These are phyloP conservation scores for Nitzschia sp. DNA, from an alignment of 108 stramenopile species.

Conservation along the genomic window DNA sequence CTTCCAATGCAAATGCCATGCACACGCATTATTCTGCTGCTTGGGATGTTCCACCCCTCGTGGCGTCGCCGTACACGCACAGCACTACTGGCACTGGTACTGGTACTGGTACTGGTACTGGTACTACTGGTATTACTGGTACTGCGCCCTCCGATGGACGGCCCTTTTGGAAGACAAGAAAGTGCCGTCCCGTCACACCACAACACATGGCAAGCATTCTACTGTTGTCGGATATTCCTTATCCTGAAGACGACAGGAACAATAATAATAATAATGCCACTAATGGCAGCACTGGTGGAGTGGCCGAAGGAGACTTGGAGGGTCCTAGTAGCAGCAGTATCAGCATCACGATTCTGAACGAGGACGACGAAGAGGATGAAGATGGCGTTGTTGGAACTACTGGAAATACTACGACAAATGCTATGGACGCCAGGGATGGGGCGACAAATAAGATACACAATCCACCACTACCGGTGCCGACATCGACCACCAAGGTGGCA, in stretches of 20 bases:
- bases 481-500: not conserved
- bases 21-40: not conserved
- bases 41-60: constrained; percentile 8
- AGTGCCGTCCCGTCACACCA: not conserved
- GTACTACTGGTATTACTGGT: not conserved
- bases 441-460: too few relatives aligned
- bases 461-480: too few relatives aligned
- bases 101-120: not conserved
- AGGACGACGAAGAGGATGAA: not conserved
- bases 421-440: too few relatives aligned
- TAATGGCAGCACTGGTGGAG: too few relatives aligned
- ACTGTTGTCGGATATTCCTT: constrained; percentile 7
- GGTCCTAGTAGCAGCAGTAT: too few relatives aligned
- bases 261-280: too few relatives aligned
- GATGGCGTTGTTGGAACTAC: too few relatives aligned
- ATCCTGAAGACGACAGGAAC: not conserved
- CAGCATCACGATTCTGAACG: too few relatives aligned
- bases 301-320: too few relatives aligned
- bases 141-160: not conserved
- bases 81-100: not conserved
- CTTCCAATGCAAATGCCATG: too few relatives aligned
- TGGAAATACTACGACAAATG: too few relatives aligned
- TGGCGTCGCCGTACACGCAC: not conserved
- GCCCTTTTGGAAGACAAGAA: constrained; percentile 3
- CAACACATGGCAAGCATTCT: constrained; percentile 1